Conservation (phyloP, 192 early-diverging fungal species). For the Podila minutissima region DNA sequence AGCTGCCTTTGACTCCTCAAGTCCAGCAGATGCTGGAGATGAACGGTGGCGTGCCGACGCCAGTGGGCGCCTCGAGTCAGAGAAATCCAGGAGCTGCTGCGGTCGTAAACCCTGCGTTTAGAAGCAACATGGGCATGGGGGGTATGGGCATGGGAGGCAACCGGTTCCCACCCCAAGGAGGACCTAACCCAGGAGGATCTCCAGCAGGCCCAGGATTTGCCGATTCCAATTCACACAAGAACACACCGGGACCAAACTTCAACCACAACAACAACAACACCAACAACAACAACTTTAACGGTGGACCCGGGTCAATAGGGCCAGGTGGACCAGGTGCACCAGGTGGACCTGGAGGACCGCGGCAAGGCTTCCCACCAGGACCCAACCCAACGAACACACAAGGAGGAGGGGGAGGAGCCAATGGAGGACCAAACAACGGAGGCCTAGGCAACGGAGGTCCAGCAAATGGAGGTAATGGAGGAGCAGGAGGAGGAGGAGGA, state of each 20-base stretch:
- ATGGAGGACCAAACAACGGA: neutral
- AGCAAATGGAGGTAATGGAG: neutral
- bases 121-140: neutral
- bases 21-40: conserved; percentile 2
- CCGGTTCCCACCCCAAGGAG: conserved; percentile 9
- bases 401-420: neutral
- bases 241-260: neutral
- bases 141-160: neutral
- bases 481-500: neutral
- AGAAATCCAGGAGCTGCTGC: neutral
- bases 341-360: conserved; percentile 1
- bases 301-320: neutral
- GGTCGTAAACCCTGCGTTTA: conserved; percentile 31
- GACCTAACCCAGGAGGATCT: neutral
- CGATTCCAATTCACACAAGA: neutral
- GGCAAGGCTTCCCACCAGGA: conserved; percentile 7
- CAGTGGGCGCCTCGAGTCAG: neutral
- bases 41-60: neutral
- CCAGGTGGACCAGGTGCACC: conserved; percentile 1
- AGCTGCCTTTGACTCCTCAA: neutral
- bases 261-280: neutral
- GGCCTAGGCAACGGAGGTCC: neutral
- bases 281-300: conserved; percentile 1
- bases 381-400: neutral
- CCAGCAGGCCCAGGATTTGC: neutral